A percentile compares a stretch with the other conserved stretches of the same genome.
Conservation (phyloP, 2,329 filamentous ascomycete genomes). For the Bipolaris oryzae region DNA sequence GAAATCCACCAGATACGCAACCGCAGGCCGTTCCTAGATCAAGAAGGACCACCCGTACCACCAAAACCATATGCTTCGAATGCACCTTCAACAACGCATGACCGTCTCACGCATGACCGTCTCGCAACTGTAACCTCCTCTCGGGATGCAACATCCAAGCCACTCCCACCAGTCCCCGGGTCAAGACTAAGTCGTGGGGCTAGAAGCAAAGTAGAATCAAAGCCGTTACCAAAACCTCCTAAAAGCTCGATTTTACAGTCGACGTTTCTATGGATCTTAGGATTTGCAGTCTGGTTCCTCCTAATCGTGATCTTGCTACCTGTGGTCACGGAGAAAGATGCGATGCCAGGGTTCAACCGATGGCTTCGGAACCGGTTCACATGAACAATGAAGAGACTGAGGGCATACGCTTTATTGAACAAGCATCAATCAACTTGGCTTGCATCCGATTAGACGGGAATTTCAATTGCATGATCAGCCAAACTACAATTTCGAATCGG, state of each 20-base stretch:
- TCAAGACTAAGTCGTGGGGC: not conserved
- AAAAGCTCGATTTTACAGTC: not conserved
- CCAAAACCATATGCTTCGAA: not conserved
- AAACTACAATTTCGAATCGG: slow-evolving; percentile 39
- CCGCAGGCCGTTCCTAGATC: not conserved
- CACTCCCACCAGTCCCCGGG: slow-evolving; percentile 1
- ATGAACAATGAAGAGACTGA: not conserved
- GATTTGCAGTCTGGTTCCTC: slow-evolving; percentile 6
- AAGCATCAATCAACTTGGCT: too few relatives aligned
- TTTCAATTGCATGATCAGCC: not conserved
- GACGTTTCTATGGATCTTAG: slow-evolving; percentile 4
- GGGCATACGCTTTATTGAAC: not conserved
- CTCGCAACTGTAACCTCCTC: not conserved
- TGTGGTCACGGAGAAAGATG: slow-evolving; percentile 11
- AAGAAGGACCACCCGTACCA: not conserved
- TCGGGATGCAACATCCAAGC: not conserved
- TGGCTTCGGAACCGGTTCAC: slow-evolving; percentile 19
- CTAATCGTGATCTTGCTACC: slow-evolving; percentile 9
- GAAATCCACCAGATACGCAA: not conserved
- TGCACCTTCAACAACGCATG: not conserved
- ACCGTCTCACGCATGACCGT: not conserved
- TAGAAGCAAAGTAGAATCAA: not conserved
- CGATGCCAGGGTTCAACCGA: slow-evolving; percentile 11
- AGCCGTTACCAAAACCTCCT: slow-evolving; percentile 2
- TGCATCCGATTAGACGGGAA: not conserved